phyloP scores from a whole-genome alignment of 306 rosid species.

The Benincasa hispida region DNA sequence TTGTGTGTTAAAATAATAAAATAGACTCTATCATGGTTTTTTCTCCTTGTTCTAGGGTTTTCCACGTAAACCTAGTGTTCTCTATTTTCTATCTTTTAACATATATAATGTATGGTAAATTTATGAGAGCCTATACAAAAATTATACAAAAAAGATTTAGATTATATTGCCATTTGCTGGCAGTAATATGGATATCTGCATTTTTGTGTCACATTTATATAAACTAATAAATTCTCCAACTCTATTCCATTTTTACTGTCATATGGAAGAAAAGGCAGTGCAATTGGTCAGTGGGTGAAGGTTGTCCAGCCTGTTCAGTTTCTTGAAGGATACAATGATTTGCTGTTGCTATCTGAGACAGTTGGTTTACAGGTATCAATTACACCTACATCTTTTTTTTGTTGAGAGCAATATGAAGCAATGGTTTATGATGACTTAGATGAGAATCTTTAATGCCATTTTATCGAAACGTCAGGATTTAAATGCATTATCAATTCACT shows the following conservation, averaged over 20 bases:
- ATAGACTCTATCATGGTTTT: too few species aligned
- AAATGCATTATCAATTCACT: not conserved
- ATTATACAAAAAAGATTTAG: not conserved
- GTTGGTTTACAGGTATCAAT: slow-evolving; percentile 85
- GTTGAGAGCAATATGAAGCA: not conserved
- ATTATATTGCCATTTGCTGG: not conserved
- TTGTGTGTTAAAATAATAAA: too few species aligned
- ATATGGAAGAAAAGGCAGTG: slow-evolving; percentile 50
- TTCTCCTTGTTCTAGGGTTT: too few species aligned
- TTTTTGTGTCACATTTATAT: too few species aligned
- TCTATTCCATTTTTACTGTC: slow-evolving; percentile 1
- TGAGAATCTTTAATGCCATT: not conserved
- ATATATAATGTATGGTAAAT: not conserved
- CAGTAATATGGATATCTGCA: not conserved
- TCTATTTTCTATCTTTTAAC: too few species aligned
- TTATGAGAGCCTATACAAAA: not conserved
- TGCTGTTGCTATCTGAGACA: slow-evolving; percentile 56
- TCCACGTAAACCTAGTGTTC: too few species aligned
- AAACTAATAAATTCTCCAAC: not conserved
- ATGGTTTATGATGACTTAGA: not conserved
- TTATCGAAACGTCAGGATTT: not conserved
- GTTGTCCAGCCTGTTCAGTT: slow-evolving; percentile 65
- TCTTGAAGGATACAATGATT: slow-evolving; percentile 63
- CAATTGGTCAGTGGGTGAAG: slow-evolving; percentile 65
- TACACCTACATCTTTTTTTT: not conserved